Base-by-base conservation (phyloP, 2,329 filamentous ascomycete genomes). In the Diaporthe destruens region DNA sequence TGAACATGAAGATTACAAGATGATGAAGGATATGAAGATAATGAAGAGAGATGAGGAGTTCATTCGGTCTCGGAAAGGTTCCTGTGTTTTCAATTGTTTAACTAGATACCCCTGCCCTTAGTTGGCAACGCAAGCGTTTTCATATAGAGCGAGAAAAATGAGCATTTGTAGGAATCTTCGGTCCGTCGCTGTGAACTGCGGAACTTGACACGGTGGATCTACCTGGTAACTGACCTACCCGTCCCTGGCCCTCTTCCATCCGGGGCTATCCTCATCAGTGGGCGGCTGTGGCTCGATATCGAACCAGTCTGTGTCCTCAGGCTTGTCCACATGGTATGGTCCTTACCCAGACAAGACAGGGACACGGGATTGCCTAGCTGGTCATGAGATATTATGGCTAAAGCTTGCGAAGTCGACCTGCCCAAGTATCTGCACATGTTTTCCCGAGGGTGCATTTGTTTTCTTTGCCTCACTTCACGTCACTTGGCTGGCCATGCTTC, bases 61-160 rank as follows among this genome's bases (percentile, higher is more conserved):
- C 25, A 32, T 25, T 66, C 34, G 61, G 36, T 36, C n/a, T 53
- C 8, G 39, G 51, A 47, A 47, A 47, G 3, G 53, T 32, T 39
- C 47, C 25, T 36, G n/a, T 47, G 16, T 54, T 68, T 70, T 61
- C 23, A n/a, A 68, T 49, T 71, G n/a, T 69, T 61, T 61, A 3
- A 53, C 39, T 59, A 72, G 71, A 72, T 72, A 72, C 71, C 71
- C 71, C 65, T 36, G 53, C 61, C 61, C 61, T 25, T 3, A 11
- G 20, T 25, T 20, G 61, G 61, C 61, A 53, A 42, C 12, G 12
- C n/a, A 8, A 25, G 47, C 29, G n/a, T n/a, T 34, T 7, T n/a
- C 20, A 9, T 59, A 61, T 14, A 7, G 47, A 36, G 47, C 49
- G 18, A 7, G 51, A 29, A 6, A 6, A 36, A 12, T 39, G 29